Evolutionary conservation across 768 basidiomycete genomes (phyloP).

Genomic region (Tylopilus vinaceipallidus): DNA sequence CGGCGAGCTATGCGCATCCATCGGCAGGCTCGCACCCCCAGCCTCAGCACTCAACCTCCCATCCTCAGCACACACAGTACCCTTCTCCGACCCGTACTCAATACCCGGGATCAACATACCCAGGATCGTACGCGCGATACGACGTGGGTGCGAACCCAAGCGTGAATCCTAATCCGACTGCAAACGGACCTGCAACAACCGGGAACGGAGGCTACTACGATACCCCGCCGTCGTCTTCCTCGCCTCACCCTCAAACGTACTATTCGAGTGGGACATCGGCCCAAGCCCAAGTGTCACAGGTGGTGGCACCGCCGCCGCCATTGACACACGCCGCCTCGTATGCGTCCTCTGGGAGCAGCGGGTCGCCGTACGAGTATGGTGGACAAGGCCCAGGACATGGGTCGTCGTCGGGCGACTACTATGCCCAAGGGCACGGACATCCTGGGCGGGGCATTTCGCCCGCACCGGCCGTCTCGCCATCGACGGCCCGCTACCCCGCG

Average conservation of each 20-base stretch:
- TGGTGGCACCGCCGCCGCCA: conserved; percentile 13
- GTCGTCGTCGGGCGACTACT: conserved; percentile 25
- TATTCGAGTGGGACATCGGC: conserved; percentile 19
- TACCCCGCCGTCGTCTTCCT: conserved; percentile 18
- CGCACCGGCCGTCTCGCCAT: conserved; percentile 13
- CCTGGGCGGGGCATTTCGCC: conserved; percentile 19
- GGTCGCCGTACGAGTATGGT: conserved; percentile 24
- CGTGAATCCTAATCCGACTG: conserved; percentile 6
- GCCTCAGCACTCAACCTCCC: conserved; percentile 16
- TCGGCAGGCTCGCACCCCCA: conserved; percentile 24
- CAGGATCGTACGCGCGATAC: conserved; percentile 28
- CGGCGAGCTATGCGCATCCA: conserved; percentile 16
- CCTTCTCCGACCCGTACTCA: conserved; percentile 27
- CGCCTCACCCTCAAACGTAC: conserved; percentile 20
- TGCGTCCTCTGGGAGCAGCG: conserved; percentile 21
- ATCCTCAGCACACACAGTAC: conserved; percentile 27
- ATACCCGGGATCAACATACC: conserved; percentile 24
- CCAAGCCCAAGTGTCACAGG: conserved; percentile 17
- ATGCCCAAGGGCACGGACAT: conserved; percentile 16
- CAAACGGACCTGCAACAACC: conserved; percentile 9
- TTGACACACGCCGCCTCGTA: conserved; percentile 23
- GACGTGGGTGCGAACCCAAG: conserved; percentile 27
- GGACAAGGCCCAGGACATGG: conserved; percentile 20
- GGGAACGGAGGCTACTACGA: conserved; percentile 27
- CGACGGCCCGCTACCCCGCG: conserved; percentile 16